These are phyloP conservation scores for Aquanectria penicillioides DNA, from an alignment of 2,329 filamentous ascomycete genomes.

Conservation along the genomic window DNA sequence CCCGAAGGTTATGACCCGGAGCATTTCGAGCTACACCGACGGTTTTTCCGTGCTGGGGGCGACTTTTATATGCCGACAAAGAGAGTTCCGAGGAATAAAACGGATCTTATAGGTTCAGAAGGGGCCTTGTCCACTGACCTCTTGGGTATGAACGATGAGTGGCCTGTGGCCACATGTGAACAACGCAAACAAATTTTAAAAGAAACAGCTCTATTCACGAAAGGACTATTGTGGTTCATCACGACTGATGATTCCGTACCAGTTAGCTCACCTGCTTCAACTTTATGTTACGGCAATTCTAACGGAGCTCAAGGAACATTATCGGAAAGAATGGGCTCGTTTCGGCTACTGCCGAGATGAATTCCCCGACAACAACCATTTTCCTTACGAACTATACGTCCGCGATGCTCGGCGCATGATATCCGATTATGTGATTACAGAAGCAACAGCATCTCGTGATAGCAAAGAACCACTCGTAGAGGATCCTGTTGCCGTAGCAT, in stretches of 20 bases:
- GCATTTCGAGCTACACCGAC: background rate
- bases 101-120: constrained; percentile 6
- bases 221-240: constrained; percentile 1
- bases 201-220: background rate
- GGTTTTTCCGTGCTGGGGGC: background rate
- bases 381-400: constrained; percentile 7
- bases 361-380: constrained; percentile 1
- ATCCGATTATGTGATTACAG: constrained; percentile 3
- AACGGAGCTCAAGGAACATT: background rate
- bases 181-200: background rate
- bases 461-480: background rate
- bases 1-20: background rate
- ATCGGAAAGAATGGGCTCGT: background rate
- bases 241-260: background rate
- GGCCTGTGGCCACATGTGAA: background rate
- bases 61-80: background rate
- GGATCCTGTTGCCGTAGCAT: background rate
- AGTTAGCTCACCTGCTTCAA: background rate
- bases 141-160: constrained; percentile 1
- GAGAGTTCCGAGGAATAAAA: background rate
- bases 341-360: background rate
- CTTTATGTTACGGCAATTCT: no score
- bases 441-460: constrained; percentile 5
- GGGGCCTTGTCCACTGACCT: background rate
- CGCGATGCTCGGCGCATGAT: constrained; percentile 5